Base-by-base conservation (phyloP, 257 asterid genomes). In the Nicotiana attenuata region DNA sequence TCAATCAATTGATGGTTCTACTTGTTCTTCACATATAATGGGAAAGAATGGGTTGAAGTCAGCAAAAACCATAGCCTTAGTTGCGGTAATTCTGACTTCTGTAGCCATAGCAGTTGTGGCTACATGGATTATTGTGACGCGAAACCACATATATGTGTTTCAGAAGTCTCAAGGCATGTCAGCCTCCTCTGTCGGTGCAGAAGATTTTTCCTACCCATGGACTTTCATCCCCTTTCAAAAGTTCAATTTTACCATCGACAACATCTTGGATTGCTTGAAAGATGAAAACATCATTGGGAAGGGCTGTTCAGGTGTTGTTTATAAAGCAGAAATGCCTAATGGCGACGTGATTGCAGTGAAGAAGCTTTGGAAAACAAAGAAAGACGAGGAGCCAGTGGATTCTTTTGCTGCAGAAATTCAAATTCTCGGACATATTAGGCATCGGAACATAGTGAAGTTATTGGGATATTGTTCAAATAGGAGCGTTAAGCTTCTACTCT, bases 361-460 rank as follows among this genome's bases (percentile, higher is more conserved):
- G 85, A 96, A 96, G 90, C 97, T 94, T 4, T 93, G 98, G 98
- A 93, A 91, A 85, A 91, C 96, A 1, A 92, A 86, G 87, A 93
- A 90, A 65, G 96, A 89, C 65, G 94, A 77, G 38, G 88, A 93
- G 26, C 86, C 85, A 0, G 67, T 93, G 0, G 99, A 92, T 84
- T 93, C 95, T 1, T 96, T 96, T 73, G 97, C 97, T 3, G 98
- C 97, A 55, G 99, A 96, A 77, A 92, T 96, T 83, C 98, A 96
- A 83, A 96, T 90, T 22, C 97, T 96, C 4, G 99, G 99, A 63
- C 98, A 93, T 83, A 96, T 96, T 80, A 90, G 96, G 92, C 99
- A 96, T 80, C 87, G 98, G 81, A 96, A 96, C 78, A 96, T 96
- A 33, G 96, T 96, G 81, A 96, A 91, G 84, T 87, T 96, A 22